A percentile compares a stretch with the other conserved stretches of the same genome.
phyloP scores from a whole-genome alignment of 352 stramenopile species.

The Pelagophyceae sp. region DNA sequence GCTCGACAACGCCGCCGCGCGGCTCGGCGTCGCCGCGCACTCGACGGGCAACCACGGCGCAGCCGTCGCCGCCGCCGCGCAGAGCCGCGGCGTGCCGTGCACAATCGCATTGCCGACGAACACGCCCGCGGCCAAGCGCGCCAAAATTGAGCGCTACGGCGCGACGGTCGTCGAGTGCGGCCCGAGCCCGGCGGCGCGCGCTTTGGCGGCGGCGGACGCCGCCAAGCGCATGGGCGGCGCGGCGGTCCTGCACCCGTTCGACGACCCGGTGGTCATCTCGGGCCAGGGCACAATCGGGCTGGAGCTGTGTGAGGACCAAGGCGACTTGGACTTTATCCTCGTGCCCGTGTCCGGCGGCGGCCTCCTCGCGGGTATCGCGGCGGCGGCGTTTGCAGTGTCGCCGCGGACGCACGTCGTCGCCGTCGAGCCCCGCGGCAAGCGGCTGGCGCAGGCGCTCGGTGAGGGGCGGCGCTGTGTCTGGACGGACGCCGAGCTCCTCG shows the following conservation, averaged over 20 bases:
- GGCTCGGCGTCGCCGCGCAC: slow-evolving; percentile 58
- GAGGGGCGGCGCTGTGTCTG: neutral
- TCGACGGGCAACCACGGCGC: slow-evolving; percentile 93
- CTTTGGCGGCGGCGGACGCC: slow-evolving; percentile 30
- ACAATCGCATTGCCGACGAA: slow-evolving; percentile 94
- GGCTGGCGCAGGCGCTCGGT: neutral
- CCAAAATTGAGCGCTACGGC: slow-evolving; percentile 56
- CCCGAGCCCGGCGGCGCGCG: slow-evolving; percentile 48
- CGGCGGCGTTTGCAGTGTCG: slow-evolving; percentile 12
- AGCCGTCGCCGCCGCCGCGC: slow-evolving; percentile 85
- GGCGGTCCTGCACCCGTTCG: slow-evolving; percentile 61
- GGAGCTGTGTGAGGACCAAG: slow-evolving; percentile 61
- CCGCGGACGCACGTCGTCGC: neutral
- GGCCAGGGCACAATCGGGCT: slow-evolving; percentile 62
- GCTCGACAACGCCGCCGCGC: slow-evolving; percentile 59
- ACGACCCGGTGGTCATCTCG: slow-evolving; percentile 65
- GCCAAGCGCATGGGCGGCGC: slow-evolving; percentile 30
- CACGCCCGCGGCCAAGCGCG: slow-evolving; percentile 89
- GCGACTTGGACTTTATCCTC: slow-evolving; percentile 40
- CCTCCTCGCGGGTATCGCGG: slow-evolving; percentile 28
- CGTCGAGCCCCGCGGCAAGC: slow-evolving; percentile 12
- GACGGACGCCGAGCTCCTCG: neutral
- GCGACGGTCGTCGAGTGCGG: slow-evolving; percentile 71
- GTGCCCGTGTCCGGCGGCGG: slow-evolving; percentile 34
- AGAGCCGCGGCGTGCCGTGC: slow-evolving; percentile 74